Conservation (phyloP, 139 green algal genomes). For the Chlorella vulgaris region DNA sequence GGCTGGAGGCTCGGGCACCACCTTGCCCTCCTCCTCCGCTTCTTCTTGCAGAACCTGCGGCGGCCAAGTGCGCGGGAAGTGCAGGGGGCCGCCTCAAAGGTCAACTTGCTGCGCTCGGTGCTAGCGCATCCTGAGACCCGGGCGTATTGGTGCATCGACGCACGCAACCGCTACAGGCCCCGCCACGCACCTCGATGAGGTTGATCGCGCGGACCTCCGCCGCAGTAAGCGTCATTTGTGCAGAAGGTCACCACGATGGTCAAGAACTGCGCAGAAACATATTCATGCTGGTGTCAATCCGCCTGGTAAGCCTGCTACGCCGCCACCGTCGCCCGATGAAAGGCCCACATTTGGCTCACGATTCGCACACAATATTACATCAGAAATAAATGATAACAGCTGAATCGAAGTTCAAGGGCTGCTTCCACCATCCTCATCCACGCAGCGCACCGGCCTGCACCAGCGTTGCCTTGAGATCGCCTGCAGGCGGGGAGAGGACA, state of each 20-base stretch:
- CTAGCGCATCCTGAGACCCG: background rate
- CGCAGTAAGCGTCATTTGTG: slow-evolving; percentile 18
- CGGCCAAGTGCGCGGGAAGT: background rate
- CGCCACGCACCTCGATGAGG: slow-evolving; percentile 45
- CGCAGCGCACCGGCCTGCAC: background rate
- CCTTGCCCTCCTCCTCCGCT: slow-evolving; percentile 27
- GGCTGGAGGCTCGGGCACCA: slow-evolving; percentile 6
- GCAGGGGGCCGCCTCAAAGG: background rate
- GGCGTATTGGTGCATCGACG: background rate
- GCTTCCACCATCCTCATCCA: background rate
- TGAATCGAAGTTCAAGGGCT: too few species aligned
- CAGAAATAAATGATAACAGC: too few species aligned
- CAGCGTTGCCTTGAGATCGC: slow-evolving; percentile 26
- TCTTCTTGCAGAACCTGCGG: slow-evolving; percentile 51
- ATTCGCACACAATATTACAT: too few species aligned
- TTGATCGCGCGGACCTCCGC: slow-evolving; percentile 28
- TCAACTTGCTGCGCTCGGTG: background rate
- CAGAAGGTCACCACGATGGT: background rate
- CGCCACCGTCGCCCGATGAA: too few species aligned
- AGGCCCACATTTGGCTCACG: too few species aligned
- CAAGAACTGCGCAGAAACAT: background rate
- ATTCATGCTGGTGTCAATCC: too few species aligned
- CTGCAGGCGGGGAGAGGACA: background rate
- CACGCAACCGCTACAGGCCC: too few species aligned
- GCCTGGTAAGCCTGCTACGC: too few species aligned